phyloP scores from a whole-genome alignment of 352 stramenopile genomes.

The Globisporangium mamillatum region DNA sequence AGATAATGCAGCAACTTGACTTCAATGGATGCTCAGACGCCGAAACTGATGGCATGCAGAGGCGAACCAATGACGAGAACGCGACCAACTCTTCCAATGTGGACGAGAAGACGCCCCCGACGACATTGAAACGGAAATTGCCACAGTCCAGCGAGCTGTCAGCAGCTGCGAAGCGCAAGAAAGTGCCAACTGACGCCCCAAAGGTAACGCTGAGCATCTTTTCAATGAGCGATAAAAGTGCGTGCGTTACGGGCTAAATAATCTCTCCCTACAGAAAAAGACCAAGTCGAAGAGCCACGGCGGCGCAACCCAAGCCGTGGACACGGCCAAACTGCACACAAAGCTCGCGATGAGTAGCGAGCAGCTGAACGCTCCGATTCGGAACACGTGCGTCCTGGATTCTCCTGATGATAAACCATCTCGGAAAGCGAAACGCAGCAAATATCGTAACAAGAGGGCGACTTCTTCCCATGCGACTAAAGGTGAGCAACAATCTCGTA shows the following conservation, averaged over 20 bases:
- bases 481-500: background rate
- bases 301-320: background rate
- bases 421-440: constrained; percentile 1
- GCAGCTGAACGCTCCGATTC: background rate
- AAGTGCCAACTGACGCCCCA: background rate
- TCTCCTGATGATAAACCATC: background rate
- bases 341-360: background rate
- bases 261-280: background rate
- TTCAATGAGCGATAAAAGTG: background rate
- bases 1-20: constrained; percentile 18
- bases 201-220: background rate
- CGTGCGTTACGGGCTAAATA: background rate
- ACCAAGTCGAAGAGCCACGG: background rate
- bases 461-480: background rate
- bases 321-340: constrained; percentile 1
- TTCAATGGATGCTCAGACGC: constrained; percentile 12
- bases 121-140: background rate
- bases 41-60: background rate
- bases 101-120: background rate
- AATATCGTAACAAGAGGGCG: background rate
- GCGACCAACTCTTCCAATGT: background rate
- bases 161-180: constrained; percentile 3
- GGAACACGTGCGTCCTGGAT: constrained; percentile 4
- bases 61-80: constrained; percentile 3
- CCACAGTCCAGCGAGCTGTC: background rate